phyloP scores from a whole-genome alignment of 306 rosid species.

The Ammopiptanthus mongolicus region DNA sequence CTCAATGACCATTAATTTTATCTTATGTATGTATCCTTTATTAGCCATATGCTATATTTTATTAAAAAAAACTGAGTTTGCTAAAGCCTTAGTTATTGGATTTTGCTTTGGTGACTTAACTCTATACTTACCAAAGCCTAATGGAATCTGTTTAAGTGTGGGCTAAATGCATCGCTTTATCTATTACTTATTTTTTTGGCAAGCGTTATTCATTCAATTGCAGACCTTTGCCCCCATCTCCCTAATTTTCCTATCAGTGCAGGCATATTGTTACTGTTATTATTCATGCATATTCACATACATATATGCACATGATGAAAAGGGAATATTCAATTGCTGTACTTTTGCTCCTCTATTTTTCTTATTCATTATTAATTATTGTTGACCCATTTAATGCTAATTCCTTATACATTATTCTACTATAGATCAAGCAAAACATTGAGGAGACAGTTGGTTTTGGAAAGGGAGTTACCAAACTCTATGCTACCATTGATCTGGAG shows the following conservation, averaged over 20 bases:
- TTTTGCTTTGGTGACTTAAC: neutral
- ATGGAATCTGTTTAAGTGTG: neutral
- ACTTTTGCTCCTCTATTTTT: neutral
- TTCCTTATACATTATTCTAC: neutral
- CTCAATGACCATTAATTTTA: neutral
- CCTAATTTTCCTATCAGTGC: neutral
- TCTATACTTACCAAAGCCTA: neutral
- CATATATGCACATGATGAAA: neutral
- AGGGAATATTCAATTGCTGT: neutral
- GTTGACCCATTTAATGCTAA: neutral
- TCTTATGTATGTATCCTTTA: neutral
- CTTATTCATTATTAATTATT: neutral
- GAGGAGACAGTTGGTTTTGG: conserved; percentile 68
- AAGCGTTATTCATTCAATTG: neutral
- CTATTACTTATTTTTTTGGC: neutral
- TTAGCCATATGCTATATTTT: neutral
- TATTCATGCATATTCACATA: neutral
- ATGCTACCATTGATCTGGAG: conserved; percentile 69
- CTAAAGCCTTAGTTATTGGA: neutral
- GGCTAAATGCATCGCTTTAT: neutral
- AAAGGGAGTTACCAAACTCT: conserved; percentile 55
- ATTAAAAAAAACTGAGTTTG: neutral
- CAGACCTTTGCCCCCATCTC: neutral
- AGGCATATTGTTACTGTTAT: neutral
- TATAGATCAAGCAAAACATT: conserved; percentile 45